Evolutionary conservation across 2,329 filamentous ascomycete genomes (phyloP), one percentile per base, ranked within the genome.

Genomic region (Zasmidium angulare): DNA sequence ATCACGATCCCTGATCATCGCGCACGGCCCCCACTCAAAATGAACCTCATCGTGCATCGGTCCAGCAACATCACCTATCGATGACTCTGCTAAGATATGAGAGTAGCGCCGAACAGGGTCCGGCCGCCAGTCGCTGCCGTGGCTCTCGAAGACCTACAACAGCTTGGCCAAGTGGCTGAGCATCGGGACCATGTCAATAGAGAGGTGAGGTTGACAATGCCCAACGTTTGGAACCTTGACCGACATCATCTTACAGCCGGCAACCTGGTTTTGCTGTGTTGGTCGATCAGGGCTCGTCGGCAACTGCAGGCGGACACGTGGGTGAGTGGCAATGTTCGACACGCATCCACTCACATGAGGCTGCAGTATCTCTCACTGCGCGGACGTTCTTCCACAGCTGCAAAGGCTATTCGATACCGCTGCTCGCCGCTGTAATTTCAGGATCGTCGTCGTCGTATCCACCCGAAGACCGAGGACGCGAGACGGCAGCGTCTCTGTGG

Each of bases 201-300:
- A 17, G 6, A 3, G 36, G 36, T 43, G 36, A 43, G n/a, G 36
- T 43, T 17, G 36, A 17, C 12, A 17, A 43, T 17, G 9, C 11
- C 36, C 36, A 43, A 3, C 6, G 11, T 43, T 7, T 17, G 14
- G 36, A 3, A 17, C 7, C 12, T 19, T 14, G 36, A 3, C 9
- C 36, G 36, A 43, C 36, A 43, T 43, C 36, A 43, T 43, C 36
- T 43, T 17, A 43, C 36, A 43, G 9, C 12, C n/a, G 36, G n/a
- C 9, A 43, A 17, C 36, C n/a, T 43, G 36, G n/a, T 43, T 14
- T 43, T 43, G 6, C 36, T 43, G 36, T 19, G 36, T 19, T 43
- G 36, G n/a, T 43, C 14, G 36, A 43, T 17, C 84, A 87, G 19
- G 60, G 59, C 50, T 57, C 58, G 24, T 60, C 46, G 46, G 59